These are phyloP conservation scores for Juglanconis oblonga DNA, from an alignment of 2,329 filamentous ascomycete species.

Conservation along the genomic window DNA sequence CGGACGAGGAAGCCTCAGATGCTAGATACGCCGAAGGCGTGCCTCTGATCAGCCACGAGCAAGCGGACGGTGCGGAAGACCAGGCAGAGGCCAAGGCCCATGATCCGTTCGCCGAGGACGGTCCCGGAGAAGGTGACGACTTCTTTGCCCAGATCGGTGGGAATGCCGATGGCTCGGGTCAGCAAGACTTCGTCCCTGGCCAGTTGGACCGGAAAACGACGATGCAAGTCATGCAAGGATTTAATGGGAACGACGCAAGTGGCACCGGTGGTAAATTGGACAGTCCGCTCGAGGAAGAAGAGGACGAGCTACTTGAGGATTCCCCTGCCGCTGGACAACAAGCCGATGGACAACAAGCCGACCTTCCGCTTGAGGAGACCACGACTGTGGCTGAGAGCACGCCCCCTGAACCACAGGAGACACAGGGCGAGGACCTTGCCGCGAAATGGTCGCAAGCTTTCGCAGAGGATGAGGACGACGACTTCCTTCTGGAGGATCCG, in stretches of 20 bases:
- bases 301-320: constrained; percentile 17
- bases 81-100: constrained; percentile 20
- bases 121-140: constrained; percentile 46
- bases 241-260: constrained; percentile 35
- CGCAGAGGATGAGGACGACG: constrained; percentile 68
- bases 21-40: constrained; percentile 69
- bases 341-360: constrained; percentile 12
- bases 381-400: constrained; percentile 22
- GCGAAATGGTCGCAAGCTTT: constrained; percentile 83
- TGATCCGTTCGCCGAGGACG: constrained; percentile 40
- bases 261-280: constrained; percentile 25
- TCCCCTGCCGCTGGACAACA: constrained; percentile 10
- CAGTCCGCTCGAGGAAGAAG: constrained; percentile 30
- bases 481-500: constrained; percentile 57
- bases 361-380: constrained; percentile 21
- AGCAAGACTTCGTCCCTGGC: constrained; percentile 24
- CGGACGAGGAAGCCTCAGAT: constrained; percentile 44
- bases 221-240: constrained; percentile 57
- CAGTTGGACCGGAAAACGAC: constrained; percentile 68
- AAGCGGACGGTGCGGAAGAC: constrained; percentile 23
- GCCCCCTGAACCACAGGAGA: constrained; percentile 22
- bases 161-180: constrained; percentile 26
- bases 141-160: constrained; percentile 58
- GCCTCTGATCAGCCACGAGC: constrained; percentile 52
- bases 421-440: constrained; percentile 61